Conservation (phyloP, 257 asterid species). For the Solanum sejunctum region DNA sequence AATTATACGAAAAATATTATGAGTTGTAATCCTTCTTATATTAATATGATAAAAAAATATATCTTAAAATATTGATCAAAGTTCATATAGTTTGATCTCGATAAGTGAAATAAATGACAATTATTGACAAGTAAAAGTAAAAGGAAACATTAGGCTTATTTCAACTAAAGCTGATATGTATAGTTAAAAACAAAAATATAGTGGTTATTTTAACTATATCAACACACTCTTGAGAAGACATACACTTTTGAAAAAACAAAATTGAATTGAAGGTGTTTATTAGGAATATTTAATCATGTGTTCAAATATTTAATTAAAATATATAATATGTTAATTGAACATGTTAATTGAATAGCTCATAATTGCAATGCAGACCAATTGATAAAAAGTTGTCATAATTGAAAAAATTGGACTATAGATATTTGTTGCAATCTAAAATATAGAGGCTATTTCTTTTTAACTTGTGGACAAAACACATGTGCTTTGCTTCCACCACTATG, state of each 20-base stretch:
- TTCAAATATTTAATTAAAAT: not conserved
- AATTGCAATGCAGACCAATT: not conserved
- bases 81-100: no score
- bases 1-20: no score
- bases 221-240: not conserved
- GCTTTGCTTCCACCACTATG: not conserved
- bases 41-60: no score
- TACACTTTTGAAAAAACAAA: no score
- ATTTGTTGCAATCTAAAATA: not conserved
- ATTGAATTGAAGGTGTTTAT: not conserved
- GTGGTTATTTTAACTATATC: not conserved
- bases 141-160: not conserved
- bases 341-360: not conserved
- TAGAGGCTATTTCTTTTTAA: not conserved
- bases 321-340: fast-evolving
- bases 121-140: no score
- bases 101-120: no score
- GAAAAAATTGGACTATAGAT: not conserved
- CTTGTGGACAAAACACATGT: slow-evolving; percentile 1
- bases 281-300: not conserved
- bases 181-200: not conserved
- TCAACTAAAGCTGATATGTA: not conserved
- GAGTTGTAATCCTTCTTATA: no score
- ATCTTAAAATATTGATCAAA: no score
- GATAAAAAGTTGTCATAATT: not conserved